These are phyloP conservation scores for Linaria vulgaris DNA, from an alignment of 257 asterid genomes.

Conservation along the genomic window DNA sequence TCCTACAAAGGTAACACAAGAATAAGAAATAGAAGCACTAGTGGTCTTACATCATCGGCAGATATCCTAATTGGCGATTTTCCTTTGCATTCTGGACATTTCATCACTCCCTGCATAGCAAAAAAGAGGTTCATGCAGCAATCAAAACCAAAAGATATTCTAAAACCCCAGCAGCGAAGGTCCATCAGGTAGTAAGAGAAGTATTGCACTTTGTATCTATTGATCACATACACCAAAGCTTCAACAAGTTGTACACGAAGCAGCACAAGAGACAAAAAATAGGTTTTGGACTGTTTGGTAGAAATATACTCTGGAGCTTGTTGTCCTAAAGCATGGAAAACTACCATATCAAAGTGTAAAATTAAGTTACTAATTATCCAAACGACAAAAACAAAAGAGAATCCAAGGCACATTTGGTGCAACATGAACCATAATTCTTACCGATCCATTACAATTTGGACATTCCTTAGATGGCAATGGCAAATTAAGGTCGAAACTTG, in stretches of 20 bases:
- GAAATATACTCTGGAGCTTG: constrained; percentile 6
- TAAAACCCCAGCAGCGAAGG: constrained; percentile 8
- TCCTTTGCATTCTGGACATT: constrained; percentile 93
- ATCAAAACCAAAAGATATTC: constrained; percentile 27
- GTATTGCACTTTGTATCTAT: constrained; percentile 10
- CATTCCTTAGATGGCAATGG: constrained; percentile 91
- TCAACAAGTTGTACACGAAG: constrained; percentile 17
- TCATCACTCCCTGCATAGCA: constrained; percentile 89
- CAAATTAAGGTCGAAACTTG: constrained; percentile 63
- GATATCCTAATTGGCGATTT: constrained; percentile 78
- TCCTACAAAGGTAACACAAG: constrained; percentile 16
- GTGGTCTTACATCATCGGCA: constrained; percentile 84
- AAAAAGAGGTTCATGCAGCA: constrained; percentile 23
- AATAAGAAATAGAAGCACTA: constrained; percentile 20
- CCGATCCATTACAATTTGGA: constrained; percentile 88
- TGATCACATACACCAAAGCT: constrained; percentile 8
- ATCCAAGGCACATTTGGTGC: constrained; percentile 15
- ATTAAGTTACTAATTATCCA: constrained; percentile 11
- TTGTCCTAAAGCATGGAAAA: constrained; percentile 20
- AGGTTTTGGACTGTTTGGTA: constrained; percentile 9
- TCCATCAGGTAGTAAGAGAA: not conserved
- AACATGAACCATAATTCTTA: constrained; percentile 39
- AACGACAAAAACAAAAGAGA: constrained; percentile 16
- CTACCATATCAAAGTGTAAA: not conserved
- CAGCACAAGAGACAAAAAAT: constrained; percentile 12